Conservation (phyloP, 1,139 yeast genomes). For the Diutina pseudorugosa region DNA sequence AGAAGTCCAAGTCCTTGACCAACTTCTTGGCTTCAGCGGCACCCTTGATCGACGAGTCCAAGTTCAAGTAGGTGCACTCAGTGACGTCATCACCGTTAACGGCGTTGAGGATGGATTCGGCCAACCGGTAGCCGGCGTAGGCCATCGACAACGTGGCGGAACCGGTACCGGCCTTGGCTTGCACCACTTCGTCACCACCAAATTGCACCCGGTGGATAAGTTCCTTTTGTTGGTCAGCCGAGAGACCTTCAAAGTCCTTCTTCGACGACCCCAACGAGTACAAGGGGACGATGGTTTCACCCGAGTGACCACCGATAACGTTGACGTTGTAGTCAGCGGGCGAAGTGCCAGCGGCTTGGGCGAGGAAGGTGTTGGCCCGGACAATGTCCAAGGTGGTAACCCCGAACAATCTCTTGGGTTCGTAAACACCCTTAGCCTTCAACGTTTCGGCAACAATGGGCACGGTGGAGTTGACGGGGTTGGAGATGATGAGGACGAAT, state of each 20-base stretch:
- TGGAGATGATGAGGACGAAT: conserved; percentile 3
- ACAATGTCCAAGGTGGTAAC: conserved; percentile 4
- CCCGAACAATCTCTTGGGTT: conserved; percentile 2
- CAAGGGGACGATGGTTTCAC: conserved; percentile 4
- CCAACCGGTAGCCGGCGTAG: conserved; percentile 2
- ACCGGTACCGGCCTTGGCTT: conserved; percentile 4
- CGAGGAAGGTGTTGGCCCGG: conserved; percentile 4
- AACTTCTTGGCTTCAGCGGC: conserved; percentile 70
- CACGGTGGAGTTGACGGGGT: conserved; percentile 5
- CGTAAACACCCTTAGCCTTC: conserved; percentile 2
- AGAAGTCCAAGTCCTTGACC: conserved; percentile 78
- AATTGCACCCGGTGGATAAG: conserved; percentile 3
- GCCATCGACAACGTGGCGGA: conserved; percentile 4
- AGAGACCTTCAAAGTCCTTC: not conserved
- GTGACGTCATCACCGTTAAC: conserved; percentile 34
- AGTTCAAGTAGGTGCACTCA: conserved; percentile 63
- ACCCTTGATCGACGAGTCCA: conserved; percentile 28
- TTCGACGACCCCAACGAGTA: conserved; percentile 3
- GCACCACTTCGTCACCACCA: conserved; percentile 4
- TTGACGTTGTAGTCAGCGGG: conserved; percentile 3
- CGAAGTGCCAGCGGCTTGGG: not conserved
- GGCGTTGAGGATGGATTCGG: conserved; percentile 8
- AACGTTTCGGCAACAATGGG: conserved; percentile 4
- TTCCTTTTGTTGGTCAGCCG: not conserved
- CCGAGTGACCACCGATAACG: conserved; percentile 4